Base-by-base conservation (phyloP, 192 early-diverging fungal genomes). In the Jimgerdemannia flammicorona region DNA sequence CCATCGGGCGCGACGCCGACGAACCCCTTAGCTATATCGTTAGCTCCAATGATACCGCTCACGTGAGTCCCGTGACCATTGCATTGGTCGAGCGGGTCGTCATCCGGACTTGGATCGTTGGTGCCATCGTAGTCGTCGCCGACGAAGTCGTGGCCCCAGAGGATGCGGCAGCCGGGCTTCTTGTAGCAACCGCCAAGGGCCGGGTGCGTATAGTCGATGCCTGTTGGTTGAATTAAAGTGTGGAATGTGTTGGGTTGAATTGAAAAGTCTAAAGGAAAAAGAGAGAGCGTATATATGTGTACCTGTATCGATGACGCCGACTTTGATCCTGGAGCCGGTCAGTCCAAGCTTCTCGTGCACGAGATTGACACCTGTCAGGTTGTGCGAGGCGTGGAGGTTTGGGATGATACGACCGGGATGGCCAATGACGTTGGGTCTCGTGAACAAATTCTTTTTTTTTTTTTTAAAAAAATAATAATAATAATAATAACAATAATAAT, bases 1-100 rank as follows among this genome's bases (percentile, higher is more conserved):
- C 87, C 95, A 67, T 88, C 87, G 0, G 96, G 96, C 17, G 94
- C 95, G 20, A 96, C 93, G 64, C 96, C 96, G 40, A 75, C 80
- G 72, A 95, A 86, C n/a, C 79, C 74, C 43, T 73, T 78, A 7
- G 43, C 66, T 3, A 49, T 40, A 75, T 91, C 89, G n/a, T 90
- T 83, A 14, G 90, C 93, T 14, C 88, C 93, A 73, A 94, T 88
- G 42, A 95, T 95, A 4, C 93, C 93, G 11, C 87, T 81, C 11
- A 91, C 84, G 54, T 91, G 88, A 18, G 89, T 91, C 18, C 90
- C 89, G 69, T 89, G 87, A 4, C 84, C 85, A 44, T 80, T 74
- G 73, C 87, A 89, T 17, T 49, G 74, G 70, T 89, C 87, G 43
- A 80, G 71, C 4, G 87, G 88, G 69, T 87, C 81, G 40, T 70